A percentile compares a stretch with the other conserved stretches of the same genome.
These are phyloP conservation scores for Scheffersomyces spartinae DNA, from an alignment of 805 yeast species.

Conservation along the genomic window DNA sequence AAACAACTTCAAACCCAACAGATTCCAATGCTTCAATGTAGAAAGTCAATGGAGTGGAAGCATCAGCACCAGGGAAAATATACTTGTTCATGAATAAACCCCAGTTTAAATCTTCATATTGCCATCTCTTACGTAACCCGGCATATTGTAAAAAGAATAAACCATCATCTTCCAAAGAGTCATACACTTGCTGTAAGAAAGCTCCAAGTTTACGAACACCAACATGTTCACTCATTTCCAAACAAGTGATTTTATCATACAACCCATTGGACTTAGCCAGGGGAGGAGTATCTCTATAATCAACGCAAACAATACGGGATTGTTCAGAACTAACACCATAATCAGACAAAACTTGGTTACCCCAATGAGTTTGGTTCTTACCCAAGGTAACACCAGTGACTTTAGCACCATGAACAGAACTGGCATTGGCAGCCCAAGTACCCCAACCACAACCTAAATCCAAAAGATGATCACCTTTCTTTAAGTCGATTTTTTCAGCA, in stretches of 20 bases:
- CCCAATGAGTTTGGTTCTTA: slow-evolving; percentile 84
- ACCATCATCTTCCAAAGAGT: slow-evolving; percentile 88
- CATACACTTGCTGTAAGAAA: slow-evolving; percentile 70
- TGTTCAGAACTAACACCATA: slow-evolving; percentile 63
- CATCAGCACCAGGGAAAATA: slow-evolving; percentile 96
- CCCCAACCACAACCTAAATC: slow-evolving; percentile 98
- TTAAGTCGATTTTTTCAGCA: slow-evolving; percentile 72
- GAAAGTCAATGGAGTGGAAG: slow-evolving; percentile 85
- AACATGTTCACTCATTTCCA: slow-evolving; percentile 95
- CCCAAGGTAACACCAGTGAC: slow-evolving; percentile 89
- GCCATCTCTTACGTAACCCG: slow-evolving; percentile 87
- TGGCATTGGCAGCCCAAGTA: slow-evolving; percentile 75
- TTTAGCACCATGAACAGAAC: slow-evolving; percentile 69
- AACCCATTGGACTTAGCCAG: slow-evolving; percentile 29
- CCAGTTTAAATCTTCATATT: slow-evolving; percentile 89
- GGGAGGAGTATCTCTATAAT: slow-evolving; percentile 87
- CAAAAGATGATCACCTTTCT: slow-evolving; percentile 62
- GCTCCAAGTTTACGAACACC: slow-evolving; percentile 75
- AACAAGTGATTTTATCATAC: slow-evolving; percentile 80
- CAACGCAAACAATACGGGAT: slow-evolving; percentile 68
- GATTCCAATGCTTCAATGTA: slow-evolving; percentile 68
- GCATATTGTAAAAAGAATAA: slow-evolving; percentile 79
- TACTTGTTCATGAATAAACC: slow-evolving; percentile 94
- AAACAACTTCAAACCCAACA: slow-evolving; percentile 76
- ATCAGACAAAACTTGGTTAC: slow-evolving; percentile 55